A percentile compares a stretch with the other conserved stretches of the same genome.
Conservation (phyloP, 148 eudicot species). For the Oxyria digyna region DNA sequence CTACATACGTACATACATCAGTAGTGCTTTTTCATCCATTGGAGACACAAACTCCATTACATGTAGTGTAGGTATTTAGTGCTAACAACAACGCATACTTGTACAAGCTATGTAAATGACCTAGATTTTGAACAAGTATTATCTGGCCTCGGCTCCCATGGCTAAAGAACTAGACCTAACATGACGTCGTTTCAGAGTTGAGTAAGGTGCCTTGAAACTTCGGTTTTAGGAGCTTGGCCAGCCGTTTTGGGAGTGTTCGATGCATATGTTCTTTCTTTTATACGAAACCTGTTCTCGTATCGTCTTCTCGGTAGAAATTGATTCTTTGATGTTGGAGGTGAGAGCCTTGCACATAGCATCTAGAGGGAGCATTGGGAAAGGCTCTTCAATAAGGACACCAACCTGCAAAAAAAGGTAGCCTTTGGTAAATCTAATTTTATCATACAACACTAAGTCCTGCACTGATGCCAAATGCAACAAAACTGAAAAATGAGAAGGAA, state of each 20-base stretch:
- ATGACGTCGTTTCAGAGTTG: background rate
- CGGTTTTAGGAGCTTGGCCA: constrained; percentile 26
- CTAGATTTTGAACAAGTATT: background rate
- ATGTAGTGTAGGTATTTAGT: background rate
- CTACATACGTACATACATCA: too few species aligned
- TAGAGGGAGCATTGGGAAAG: constrained; percentile 88
- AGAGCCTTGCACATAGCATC: constrained; percentile 62
- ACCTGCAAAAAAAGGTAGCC: constrained; percentile 34
- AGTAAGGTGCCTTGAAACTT: background rate
- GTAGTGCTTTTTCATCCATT: too few species aligned
- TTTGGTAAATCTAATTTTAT: background rate
- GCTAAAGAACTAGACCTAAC: background rate
- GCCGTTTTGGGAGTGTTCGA: constrained; percentile 41
- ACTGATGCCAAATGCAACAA: background rate
- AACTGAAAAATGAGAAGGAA: constrained; percentile 9
- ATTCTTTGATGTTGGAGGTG: constrained; percentile 43
- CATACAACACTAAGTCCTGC: background rate
- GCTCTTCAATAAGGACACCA: constrained; percentile 95
- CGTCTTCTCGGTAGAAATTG: constrained; percentile 33
- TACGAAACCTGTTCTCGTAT: constrained; percentile 37
- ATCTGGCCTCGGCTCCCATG: background rate
- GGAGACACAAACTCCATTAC: background rate
- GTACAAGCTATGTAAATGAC: background rate
- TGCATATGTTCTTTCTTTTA: constrained; percentile 29
- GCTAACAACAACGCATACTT: background rate